Conservation (phyloP, 2,329 filamentous ascomycete species). For the Fusarium subtropicale region DNA sequence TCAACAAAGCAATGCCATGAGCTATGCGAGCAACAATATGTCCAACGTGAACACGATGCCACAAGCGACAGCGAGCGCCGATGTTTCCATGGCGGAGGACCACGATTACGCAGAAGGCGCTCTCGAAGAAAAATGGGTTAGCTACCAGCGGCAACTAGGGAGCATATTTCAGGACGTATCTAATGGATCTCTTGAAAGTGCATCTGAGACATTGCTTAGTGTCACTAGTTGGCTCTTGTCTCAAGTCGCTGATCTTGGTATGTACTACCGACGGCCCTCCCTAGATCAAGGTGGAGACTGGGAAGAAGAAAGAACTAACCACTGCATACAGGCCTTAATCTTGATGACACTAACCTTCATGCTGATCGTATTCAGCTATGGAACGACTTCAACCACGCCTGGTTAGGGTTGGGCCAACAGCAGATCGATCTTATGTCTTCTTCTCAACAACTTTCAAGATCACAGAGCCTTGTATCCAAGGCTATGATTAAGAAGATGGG, state of each 20-base stretch:
- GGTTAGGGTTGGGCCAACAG: conserved; percentile 84
- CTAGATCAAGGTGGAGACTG: not conserved
- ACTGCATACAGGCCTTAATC: conserved; percentile 75
- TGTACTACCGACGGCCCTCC: conserved; percentile 42
- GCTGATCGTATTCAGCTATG: conserved; percentile 84
- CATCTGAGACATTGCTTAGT: conserved; percentile 63
- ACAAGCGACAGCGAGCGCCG: conserved; percentile 52
- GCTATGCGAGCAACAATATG: conserved; percentile 62
- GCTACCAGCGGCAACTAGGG: conserved; percentile 71
- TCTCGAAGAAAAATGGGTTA: conserved; percentile 76
- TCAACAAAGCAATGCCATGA: conserved; percentile 70
- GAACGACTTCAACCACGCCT: conserved; percentile 94
- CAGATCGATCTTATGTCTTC: conserved; percentile 81
- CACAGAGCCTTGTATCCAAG: conserved; percentile 73
- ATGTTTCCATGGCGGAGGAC: conserved; percentile 64
- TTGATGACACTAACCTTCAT: conserved; percentile 82
- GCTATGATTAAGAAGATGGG: conserved; percentile 82
- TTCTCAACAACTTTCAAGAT: conserved; percentile 66
- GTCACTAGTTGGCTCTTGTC: conserved; percentile 68
- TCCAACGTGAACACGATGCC: conserved; percentile 60
- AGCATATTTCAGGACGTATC: conserved; percentile 78
- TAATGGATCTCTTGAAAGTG: conserved; percentile 61
- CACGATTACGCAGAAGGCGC: conserved; percentile 67
- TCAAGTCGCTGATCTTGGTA: conserved; percentile 67
- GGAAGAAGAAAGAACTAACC: conserved; percentile 29